These are phyloP conservation scores for Pistacia atlantica DNA, from an alignment of 345 rosid genomes.

Conservation along the genomic window DNA sequence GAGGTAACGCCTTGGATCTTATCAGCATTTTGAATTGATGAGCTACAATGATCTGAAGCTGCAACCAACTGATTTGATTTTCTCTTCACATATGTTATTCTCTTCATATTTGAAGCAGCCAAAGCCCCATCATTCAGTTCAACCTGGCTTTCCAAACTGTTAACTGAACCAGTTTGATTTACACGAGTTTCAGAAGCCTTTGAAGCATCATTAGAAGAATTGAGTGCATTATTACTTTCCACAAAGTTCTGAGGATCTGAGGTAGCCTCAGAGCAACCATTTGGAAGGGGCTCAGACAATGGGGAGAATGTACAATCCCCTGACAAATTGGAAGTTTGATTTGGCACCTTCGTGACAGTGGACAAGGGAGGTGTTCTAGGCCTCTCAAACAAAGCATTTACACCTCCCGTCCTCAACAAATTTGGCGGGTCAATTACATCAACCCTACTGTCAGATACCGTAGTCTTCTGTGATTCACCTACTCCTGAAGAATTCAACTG, in stretches of 20 bases:
- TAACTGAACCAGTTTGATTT: constrained; percentile 42
- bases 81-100: constrained; percentile 64
- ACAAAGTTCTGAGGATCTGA: constrained; percentile 41
- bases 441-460: constrained; percentile 39
- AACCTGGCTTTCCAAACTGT: constrained; percentile 37
- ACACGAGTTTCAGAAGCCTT: constrained; percentile 38
- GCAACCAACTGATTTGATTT: constrained; percentile 90
- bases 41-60: constrained; percentile 42
- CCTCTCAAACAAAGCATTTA: constrained; percentile 46
- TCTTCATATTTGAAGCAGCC: constrained; percentile 45
- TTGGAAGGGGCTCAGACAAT: constrained; percentile 41
- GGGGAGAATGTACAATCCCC: constrained; percentile 40
- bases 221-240: constrained; percentile 41
- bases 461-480: constrained; percentile 48
- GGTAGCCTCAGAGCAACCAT: constrained; percentile 40
- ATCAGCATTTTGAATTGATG: constrained; percentile 33
- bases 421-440: constrained; percentile 34
- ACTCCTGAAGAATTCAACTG: constrained; percentile 41
- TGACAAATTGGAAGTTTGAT: constrained; percentile 29
- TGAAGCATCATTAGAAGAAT: constrained; percentile 40
- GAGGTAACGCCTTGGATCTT: constrained; percentile 40
- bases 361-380: constrained; percentile 57
- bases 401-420: constrained; percentile 38
- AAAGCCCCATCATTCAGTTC: constrained; percentile 39
- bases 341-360: constrained; percentile 42